Base-by-base conservation (phyloP, 805 yeast species). In the Komagataella ulmi region DNA sequence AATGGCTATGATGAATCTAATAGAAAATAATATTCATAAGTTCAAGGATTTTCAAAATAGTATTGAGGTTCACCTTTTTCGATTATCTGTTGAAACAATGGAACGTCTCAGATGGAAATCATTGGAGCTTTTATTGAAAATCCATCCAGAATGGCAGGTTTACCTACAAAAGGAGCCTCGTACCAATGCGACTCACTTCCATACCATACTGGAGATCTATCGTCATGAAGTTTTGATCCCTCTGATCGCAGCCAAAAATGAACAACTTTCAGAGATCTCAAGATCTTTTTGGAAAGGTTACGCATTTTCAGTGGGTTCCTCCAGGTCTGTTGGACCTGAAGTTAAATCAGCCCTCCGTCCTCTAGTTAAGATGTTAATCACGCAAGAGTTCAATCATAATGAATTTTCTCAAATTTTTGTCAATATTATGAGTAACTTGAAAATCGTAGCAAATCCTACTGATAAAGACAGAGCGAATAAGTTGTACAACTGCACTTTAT, bases 1-100 rank as follows among this genome's bases (percentile, higher is more conserved):
- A 48, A 55, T 61, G 1, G 73, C 82, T 0, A 69, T 82, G 1
- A 61, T 85, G 2, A 44, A 57, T 5, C 58, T 80, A 2, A 62
- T 82, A 0, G 50, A 54, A 0, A 46, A 56, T 1, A 70, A 74
- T 55, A 44, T 58, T 3, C 49, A 50, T 0, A 23, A 24, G 17
- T 59, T 65, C 45, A 46, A 48, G 45, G 52, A 43, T 7, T 49
- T 61, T n/a, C 46, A 48, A 8, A 45, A 47, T 3, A 51, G 53
- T 1, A 56, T 72, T 1, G 66, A 64, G 36, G 24, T 57, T 8
- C 73, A 68, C 48, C 60, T 84, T 19, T 55, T 84, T 24, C 63
- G 91, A 45, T 62, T 88, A 19, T 62, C 82, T 0, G 80, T 81
- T 1, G 96, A 88, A 60, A 71, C 80, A 3, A 76, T 83, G 52